These are phyloP conservation scores for Saccharomycopsis javanensis DNA, from an alignment of 805 yeast species.

Conservation along the genomic window DNA sequence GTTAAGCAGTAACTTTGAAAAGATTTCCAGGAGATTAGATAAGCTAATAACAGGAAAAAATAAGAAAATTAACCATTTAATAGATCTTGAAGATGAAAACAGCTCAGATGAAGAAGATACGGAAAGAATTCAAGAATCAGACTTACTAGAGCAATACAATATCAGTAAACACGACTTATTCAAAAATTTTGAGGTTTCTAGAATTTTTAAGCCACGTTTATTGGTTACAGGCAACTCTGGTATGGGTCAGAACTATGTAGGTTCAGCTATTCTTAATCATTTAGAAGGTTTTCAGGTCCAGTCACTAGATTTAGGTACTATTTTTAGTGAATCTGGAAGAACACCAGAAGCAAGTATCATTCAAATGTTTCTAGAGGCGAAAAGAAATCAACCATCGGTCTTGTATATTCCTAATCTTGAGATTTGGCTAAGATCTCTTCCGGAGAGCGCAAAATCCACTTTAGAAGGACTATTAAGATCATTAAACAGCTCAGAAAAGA, in stretches of 20 bases:
- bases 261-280: conserved; percentile 69
- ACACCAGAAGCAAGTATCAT: conserved; percentile 78
- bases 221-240: conserved; percentile 67
- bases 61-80: conserved; percentile 18
- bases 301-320: conserved; percentile 65
- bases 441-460: conserved; percentile 62
- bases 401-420: conserved; percentile 76
- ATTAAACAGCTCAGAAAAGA: conserved; percentile 59
- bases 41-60: conserved; percentile 43
- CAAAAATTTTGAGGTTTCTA: conserved; percentile 39
- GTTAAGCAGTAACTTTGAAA: conserved; percentile 40
- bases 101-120: conserved; percentile 23
- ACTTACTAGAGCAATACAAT: conserved; percentile 39
- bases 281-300: conserved; percentile 89
- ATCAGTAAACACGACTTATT: conserved; percentile 59
- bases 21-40: conserved; percentile 40
- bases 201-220: conserved; percentile 76
- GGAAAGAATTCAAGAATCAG: conserved; percentile 4
- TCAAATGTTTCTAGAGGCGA: conserved; percentile 77
- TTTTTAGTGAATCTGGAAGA: conserved; percentile 69
- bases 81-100: background rate
- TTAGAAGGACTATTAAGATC: conserved; percentile 60
- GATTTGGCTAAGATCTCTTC: conserved; percentile 60
- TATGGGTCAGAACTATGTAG: conserved; percentile 78
- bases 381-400: conserved; percentile 82